These are phyloP conservation scores for Symbiodinium natans DNA, from an alignment of 73 alveolate species.

Conservation along the genomic window DNA sequence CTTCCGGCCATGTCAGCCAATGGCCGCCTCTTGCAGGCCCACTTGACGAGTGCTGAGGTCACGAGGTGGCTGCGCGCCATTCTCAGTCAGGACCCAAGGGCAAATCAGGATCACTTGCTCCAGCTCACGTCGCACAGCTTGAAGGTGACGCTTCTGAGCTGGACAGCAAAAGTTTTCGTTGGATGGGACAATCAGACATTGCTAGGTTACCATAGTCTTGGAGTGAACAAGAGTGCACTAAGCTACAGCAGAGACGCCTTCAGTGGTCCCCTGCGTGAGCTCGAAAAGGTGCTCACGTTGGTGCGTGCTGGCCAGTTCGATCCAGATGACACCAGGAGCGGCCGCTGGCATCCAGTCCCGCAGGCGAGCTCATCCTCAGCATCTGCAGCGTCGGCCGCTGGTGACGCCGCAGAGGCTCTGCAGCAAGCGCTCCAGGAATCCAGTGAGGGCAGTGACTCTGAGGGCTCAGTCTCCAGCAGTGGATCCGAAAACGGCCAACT, in stretches of 20 bases:
- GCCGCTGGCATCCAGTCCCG: background rate
- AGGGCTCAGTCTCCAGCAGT: background rate
- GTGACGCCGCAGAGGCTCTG: background rate
- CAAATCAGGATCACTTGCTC: background rate
- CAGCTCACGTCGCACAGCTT: background rate
- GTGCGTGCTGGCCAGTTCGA: background rate
- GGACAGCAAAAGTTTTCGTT: background rate
- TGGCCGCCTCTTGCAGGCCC: background rate
- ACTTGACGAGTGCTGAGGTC: background rate
- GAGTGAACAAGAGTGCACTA: background rate
- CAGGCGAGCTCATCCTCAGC: background rate
- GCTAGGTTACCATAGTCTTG: background rate
- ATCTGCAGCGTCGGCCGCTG: background rate
- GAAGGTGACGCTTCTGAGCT: background rate
- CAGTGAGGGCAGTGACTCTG: background rate
- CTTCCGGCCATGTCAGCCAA: background rate
- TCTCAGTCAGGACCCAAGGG: background rate
- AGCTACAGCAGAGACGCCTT: slow-evolving; percentile 1
- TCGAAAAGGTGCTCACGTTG: background rate
- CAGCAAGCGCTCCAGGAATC: background rate
- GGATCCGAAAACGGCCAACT: background rate
- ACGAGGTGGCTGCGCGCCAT: background rate
- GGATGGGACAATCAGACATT: background rate
- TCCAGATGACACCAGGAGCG: background rate
- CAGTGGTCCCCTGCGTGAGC: background rate